Conservation (phyloP, 2,329 filamentous ascomycete genomes). For the Xylariomycetidae sp. region DNA sequence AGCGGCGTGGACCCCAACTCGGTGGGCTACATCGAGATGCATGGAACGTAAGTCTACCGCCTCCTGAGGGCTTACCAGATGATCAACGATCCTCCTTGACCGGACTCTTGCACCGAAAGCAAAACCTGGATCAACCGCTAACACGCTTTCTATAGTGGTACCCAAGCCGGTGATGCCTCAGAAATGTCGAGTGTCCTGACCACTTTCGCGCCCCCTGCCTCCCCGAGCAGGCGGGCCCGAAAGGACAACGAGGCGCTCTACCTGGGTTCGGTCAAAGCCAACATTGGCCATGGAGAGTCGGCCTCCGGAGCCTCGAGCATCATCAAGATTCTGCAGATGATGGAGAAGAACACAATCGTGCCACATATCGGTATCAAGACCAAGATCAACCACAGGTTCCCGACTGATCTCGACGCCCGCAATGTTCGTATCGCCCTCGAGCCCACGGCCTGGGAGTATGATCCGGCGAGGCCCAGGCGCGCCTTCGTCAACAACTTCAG, state of each 20-base stretch:
- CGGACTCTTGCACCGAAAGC: too few species aligned
- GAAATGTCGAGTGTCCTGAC: conserved; percentile 59
- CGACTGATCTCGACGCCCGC: conserved; percentile 12
- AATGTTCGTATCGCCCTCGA: conserved; percentile 34
- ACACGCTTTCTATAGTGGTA: too few species aligned
- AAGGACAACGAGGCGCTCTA: conserved; percentile 3
- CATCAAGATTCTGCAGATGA: conserved; percentile 14
- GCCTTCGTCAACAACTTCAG: conserved; percentile 17
- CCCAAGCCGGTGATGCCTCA: conserved; percentile 63
- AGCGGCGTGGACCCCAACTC: conserved; percentile 48
- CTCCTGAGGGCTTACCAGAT: too few species aligned
- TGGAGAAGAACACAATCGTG: conserved; percentile 8
- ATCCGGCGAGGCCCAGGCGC: conserved; percentile 19
- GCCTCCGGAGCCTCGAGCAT: conserved; percentile 11
- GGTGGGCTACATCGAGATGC: conserved; percentile 63
- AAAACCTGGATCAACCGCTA: too few species aligned
- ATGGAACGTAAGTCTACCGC: conserved; percentile 49
- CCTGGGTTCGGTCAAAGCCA: conserved; percentile 12
- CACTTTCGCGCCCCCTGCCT: conserved; percentile 47
- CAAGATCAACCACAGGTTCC: conserved; percentile 10
- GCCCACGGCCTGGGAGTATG: conserved; percentile 26
- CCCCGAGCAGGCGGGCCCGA: not conserved
- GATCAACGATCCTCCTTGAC: too few species aligned
- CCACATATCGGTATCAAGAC: conserved; percentile 12
- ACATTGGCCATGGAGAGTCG: conserved; percentile 13